A percentile compares a stretch with the other conserved stretches of the same genome.
phyloP scores from a whole-genome alignment of 2,329 filamentous ascomycete species.

The Exophiala xenobiotica region DNA sequence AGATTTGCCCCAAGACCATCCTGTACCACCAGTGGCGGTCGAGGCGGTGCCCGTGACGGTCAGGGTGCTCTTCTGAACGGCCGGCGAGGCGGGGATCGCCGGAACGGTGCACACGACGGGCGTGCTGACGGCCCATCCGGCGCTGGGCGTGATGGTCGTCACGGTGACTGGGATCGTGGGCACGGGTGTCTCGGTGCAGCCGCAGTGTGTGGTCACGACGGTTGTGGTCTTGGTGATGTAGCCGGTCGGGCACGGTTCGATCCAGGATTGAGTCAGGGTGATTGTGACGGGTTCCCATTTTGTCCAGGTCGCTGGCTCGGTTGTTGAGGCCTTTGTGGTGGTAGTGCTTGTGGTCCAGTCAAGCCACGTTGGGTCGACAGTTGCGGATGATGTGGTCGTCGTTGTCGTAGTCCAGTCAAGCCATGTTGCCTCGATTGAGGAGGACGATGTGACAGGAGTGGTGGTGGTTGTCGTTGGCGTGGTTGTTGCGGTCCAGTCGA shows the following conservation, averaged over 20 bases:
- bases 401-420: background rate
- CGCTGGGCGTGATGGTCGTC: constrained; percentile 11
- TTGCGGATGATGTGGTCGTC: background rate
- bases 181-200: constrained; percentile 18
- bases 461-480: background rate
- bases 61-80: background rate
- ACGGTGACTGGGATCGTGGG: constrained; percentile 14
- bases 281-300: constrained; percentile 5
- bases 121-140: constrained; percentile 15
- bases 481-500: background rate
- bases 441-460: background rate
- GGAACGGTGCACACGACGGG: constrained; percentile 8
- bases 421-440: background rate
- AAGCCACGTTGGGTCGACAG: background rate
- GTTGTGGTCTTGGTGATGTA: constrained; percentile 16
- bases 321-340: background rate
- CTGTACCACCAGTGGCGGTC: too few species aligned
- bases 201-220: constrained; percentile 14
- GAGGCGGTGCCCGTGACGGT: too few species aligned
- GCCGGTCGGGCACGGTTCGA: constrained; percentile 14
- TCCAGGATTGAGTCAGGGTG: constrained; percentile 13
- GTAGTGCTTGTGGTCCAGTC: background rate
- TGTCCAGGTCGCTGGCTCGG: constrained; percentile 2
- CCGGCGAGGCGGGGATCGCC: background rate
- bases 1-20: too few species aligned